Conservation (phyloP, 2,329 filamentous ascomycete species). For the Xylaria sp. region DNA sequence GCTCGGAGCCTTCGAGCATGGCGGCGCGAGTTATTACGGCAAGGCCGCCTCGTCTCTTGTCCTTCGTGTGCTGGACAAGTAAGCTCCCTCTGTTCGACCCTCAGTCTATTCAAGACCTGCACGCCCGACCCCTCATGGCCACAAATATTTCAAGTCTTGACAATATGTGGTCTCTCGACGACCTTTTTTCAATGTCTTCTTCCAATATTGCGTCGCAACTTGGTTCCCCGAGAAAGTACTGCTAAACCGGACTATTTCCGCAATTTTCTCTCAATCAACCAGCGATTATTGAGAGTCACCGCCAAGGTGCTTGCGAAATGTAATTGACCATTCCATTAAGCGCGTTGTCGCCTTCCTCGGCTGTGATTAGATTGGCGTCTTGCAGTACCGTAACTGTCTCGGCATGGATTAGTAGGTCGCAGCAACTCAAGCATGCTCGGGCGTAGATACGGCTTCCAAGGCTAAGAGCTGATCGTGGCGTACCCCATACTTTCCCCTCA, state of each 20-base stretch:
- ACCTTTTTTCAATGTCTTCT: slow-evolving; percentile 11
- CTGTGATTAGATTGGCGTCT: slow-evolving; percentile 47
- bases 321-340: slow-evolving; percentile 49
- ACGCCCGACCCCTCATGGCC: slow-evolving; percentile 8
- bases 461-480: neutral
- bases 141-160: slow-evolving; percentile 5
- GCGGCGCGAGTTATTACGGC: slow-evolving; percentile 3
- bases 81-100: slow-evolving; percentile 15
- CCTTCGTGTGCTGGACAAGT: slow-evolving; percentile 12
- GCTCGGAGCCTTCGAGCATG: neutral
- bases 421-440: neutral
- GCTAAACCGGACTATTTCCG: neutral
- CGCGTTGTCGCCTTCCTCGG: slow-evolving; percentile 47
- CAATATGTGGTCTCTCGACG: slow-evolving; percentile 8
- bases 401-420: slow-evolving; percentile 25
- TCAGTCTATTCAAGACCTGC: slow-evolving; percentile 22
- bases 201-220: slow-evolving; percentile 8
- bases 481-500: neutral
- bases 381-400: slow-evolving; percentile 44
- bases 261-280: neutral
- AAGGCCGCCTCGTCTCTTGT: slow-evolving; percentile 16
- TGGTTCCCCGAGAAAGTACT: slow-evolving; percentile 11
- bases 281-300: slow-evolving; percentile 26
- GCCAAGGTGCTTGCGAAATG: slow-evolving; percentile 48
- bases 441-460: neutral